A percentile compares a stretch with the other conserved stretches of the same genome.
Conservation (phyloP, 176 grass and related monocot species). For the Tuctoria greenei region DNA sequence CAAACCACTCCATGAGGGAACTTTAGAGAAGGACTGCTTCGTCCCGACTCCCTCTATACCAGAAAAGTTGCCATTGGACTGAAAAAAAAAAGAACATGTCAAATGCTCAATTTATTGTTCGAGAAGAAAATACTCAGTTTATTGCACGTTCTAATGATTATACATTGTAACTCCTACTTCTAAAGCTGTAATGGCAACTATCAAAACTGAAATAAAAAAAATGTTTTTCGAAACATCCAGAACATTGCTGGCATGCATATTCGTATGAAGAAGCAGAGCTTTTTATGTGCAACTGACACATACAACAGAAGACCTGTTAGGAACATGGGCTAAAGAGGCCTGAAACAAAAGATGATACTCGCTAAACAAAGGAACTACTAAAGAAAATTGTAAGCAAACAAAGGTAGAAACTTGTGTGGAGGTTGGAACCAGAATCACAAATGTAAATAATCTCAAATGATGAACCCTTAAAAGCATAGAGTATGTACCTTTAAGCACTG, state of each 20-base stretch:
- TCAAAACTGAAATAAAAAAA: not conserved
- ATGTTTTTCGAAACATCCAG: no score
- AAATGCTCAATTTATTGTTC: not conserved
- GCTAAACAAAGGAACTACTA: no score
- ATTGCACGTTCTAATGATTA: not conserved
- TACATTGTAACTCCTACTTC: not conserved
- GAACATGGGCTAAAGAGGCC: no score
- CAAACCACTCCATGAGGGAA: slow-evolving; percentile 53
- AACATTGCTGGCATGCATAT: no score
- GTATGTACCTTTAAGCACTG: slow-evolving; percentile 61
- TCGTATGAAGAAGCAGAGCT: no score
- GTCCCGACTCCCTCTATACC: slow-evolving; percentile 40
- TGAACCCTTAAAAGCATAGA: not conserved
- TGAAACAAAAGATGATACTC: no score
- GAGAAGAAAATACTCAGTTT: slow-evolving; percentile 1
- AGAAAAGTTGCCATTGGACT: slow-evolving; percentile 60
- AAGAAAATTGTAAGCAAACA: not conserved
- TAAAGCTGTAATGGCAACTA: not conserved
- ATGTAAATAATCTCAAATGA: not conserved
- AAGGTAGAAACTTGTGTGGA: not conserved
- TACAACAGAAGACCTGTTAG: no score
- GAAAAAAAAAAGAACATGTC: slow-evolving; percentile 7
- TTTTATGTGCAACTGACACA: no score
- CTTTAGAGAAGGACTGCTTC: slow-evolving; percentile 47
- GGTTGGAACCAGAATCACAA: not conserved